phyloP scores from a whole-genome alignment of 768 basidiomycete genomes.

The Cyclocybe cylindracea region DNA sequence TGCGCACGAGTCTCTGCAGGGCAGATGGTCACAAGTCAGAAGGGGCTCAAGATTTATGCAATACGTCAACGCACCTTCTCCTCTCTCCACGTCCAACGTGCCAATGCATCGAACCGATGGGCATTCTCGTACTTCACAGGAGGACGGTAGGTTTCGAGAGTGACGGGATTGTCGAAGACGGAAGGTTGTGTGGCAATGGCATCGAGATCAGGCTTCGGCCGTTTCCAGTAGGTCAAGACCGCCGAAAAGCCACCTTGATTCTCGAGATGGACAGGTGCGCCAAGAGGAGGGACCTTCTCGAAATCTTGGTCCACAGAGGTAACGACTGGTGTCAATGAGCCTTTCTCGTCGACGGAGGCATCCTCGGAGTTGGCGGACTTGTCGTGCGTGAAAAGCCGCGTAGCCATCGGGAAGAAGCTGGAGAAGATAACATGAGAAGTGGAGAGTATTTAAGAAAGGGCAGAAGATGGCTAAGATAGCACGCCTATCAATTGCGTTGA shows the following conservation, averaged over 20 bases:
- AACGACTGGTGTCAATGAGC: neutral
- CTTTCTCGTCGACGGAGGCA: neutral
- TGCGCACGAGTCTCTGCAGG: slow-evolving; percentile 50
- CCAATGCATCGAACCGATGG: slow-evolving; percentile 63
- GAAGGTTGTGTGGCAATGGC: slow-evolving; percentile 60
- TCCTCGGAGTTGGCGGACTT: neutral
- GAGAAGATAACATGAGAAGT: too few species aligned
- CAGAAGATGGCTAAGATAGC: neutral
- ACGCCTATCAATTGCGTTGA: neutral
- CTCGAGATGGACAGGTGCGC: slow-evolving; percentile 19
- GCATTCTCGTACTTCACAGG: slow-evolving; percentile 58
- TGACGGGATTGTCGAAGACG: slow-evolving; percentile 59
- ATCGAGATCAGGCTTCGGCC: slow-evolving; percentile 40
- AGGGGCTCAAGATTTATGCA: neutral
- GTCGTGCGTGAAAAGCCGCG: neutral
- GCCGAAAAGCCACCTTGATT: slow-evolving; percentile 20
- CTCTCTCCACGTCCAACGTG: slow-evolving; percentile 74
- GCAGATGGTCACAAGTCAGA: neutral
- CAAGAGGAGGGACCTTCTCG: slow-evolving; percentile 28
- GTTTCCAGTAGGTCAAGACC: slow-evolving; percentile 32
- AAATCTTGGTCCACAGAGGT: neutral
- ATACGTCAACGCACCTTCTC: slow-evolving; percentile 44
- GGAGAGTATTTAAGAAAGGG: neutral
- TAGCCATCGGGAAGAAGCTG: neutral
- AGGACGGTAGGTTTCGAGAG: slow-evolving; percentile 52